These are phyloP conservation scores for Pterocarpus santalinus DNA, from an alignment of 306 rosid species.

Conservation along the genomic window DNA sequence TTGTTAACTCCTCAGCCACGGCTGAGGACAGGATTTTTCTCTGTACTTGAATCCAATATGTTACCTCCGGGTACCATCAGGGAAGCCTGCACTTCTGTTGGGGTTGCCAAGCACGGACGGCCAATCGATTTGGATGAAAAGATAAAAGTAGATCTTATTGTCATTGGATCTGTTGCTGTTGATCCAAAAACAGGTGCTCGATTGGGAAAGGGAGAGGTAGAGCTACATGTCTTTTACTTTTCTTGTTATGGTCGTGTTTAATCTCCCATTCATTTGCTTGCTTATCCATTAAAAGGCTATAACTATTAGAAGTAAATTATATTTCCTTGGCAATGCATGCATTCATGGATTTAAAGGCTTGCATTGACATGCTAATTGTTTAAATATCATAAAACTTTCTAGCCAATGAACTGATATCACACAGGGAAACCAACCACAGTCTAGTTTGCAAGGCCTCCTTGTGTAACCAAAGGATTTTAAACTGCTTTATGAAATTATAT, in stretches of 20 bases:
- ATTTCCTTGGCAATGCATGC: constrained; percentile 14
- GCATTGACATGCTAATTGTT: constrained; percentile 3
- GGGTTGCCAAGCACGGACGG: constrained; percentile 82
- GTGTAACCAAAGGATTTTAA: background rate
- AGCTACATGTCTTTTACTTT: constrained; percentile 22
- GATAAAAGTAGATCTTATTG: constrained; percentile 83
- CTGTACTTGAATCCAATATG: constrained; percentile 65
- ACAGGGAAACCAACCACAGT: background rate
- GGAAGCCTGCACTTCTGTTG: constrained; percentile 84
- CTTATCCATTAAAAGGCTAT: constrained; percentile 13
- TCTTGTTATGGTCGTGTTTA: background rate
- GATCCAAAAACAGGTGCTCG: constrained; percentile 93
- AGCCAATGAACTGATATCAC: constrained; percentile 1
- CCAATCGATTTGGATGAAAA: constrained; percentile 89
- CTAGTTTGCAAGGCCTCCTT: too few species aligned
- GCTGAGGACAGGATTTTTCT: constrained; percentile 91
- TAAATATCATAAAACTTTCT: constrained; percentile 16
- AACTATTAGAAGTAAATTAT: background rate
- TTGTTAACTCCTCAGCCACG: constrained; percentile 94
- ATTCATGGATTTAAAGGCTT: constrained; percentile 9
- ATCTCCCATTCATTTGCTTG: constrained; percentile 4
- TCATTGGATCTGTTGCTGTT: constrained; percentile 93
- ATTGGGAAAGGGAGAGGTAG: constrained; percentile 96
- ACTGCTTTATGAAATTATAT: background rate
- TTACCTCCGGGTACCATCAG: constrained; percentile 60